Evolutionary conservation across 495 filamentous ascomycete genomes (phyloP), one percentile per base, ranked within the genome.

Genomic region (Choiromyces venosus): DNA sequence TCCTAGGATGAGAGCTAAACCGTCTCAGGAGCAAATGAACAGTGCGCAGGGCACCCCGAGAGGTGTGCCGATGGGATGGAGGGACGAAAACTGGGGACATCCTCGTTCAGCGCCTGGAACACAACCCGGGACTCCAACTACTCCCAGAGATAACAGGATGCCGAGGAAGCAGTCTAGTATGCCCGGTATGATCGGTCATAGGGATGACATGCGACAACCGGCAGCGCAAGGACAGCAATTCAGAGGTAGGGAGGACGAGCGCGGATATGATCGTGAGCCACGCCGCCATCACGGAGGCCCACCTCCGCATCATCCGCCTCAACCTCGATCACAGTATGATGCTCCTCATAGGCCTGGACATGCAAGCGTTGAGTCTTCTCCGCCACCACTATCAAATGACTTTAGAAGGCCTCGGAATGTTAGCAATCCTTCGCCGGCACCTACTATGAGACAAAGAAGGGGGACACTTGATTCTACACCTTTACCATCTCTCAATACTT

Each of bases 61-160:
- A 44, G 79, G 79, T n/a, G 78, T 77, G 52, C 78, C 79, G 21
- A 77, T 80, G 79, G 79, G 79, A 25, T 80, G 79, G 79, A 80
- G 71, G 39, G 79, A 80, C 14, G 72, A 74, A 14, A 37, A 65
- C 38, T 71, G 71, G 29, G 66, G 16, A 14, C 52, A 38, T 25
- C 65, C 78, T 9, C 69, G 37, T 36, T 78, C 75, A 25, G 76
- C 76, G 44, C 74, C 74, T 65, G 71, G 75, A 38, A 80, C 78
- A n/a, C 69, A 78, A 37, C 79, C 79, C 21, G 75, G 52, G 9
- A 80, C 78, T 21, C 78, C 78, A 29, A 70, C 67, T 38, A 68
- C 76, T 29, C 74, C 72, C 18, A 64, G 40, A n/a, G 72, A 73
- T 37, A 67, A 39, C 25, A 73, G 74, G 70, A 69, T 71, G 39